Percentiles rank a stretch among this genome's conserved stretches.
Evolutionary conservation across 345 rosid genomes (phyloP).

Genomic region (Eucalyptus fibrosa): DNA sequence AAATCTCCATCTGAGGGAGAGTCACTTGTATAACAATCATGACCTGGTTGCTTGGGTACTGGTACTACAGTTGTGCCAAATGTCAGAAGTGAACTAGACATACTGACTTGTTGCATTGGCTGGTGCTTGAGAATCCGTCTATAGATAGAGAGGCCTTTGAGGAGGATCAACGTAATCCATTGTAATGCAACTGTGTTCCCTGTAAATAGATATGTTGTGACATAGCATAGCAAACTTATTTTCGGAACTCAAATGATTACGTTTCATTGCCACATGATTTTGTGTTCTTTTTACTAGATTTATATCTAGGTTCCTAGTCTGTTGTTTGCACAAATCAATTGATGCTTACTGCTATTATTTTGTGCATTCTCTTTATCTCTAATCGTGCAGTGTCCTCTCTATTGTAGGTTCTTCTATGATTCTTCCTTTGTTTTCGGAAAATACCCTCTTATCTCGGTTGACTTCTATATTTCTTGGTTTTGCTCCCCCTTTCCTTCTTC

Average conservation of each 20-base stretch:
- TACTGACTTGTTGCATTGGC: not conserved
- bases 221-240: not conserved
- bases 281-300: not conserved
- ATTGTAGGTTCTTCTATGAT: conserved; percentile 63
- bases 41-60: not conserved
- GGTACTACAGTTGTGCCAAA: not conserved
- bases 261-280: not conserved
- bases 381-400: conserved; percentile 1
- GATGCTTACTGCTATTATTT: not conserved
- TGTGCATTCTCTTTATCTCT: not conserved
- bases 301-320: not conserved
- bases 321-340: not conserved
- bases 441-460: conserved; percentile 58
- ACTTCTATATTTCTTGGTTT: conserved; percentile 86
- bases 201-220: not conserved
- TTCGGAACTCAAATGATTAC: not conserved
- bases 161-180: not conserved
- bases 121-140: not conserved
- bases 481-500: conserved; percentile 85
- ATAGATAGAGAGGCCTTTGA: not conserved
- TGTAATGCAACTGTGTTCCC: not conserved
- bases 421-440: conserved; percentile 76
- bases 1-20: not conserved
- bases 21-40: not conserved
- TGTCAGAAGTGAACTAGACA: not conserved